Conservation (phyloP, 306 rosid genomes). For the Medicago truncatula region MtrunA17r5.0-ANR NC_053043.1:41820001-41820500, state of each 20-base stretch:
- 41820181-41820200: conserved; percentile 86
- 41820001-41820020: conserved; percentile 95
- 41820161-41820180: conserved; percentile 78
- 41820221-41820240: conserved; percentile 59
- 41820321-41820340: conserved; percentile 52
- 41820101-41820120: conserved; percentile 55
- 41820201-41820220: conserved; percentile 61
- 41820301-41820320: conserved; percentile 47
- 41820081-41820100: conserved; percentile 55
- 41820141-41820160: conserved; percentile 78
- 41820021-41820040: conserved; percentile 78
- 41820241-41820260: conserved; percentile 54
- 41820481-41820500: conserved; percentile 96
- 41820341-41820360: conserved; percentile 51
- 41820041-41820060: conserved; percentile 83
- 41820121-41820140: conserved; percentile 57
- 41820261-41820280: conserved; percentile 52
- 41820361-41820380: conserved; percentile 55
- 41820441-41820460: conserved; percentile 98
- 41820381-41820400: conserved; percentile 67
- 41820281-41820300: conserved; percentile 50
- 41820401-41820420: conserved; percentile 71
- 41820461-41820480: conserved; percentile 99
- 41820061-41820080: conserved; percentile 72
- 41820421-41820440: conserved; percentile 85